Evolutionary conservation across 352 stramenopile genomes (phyloP).

Genomic region (Phytophthora hybrid): DNA sequence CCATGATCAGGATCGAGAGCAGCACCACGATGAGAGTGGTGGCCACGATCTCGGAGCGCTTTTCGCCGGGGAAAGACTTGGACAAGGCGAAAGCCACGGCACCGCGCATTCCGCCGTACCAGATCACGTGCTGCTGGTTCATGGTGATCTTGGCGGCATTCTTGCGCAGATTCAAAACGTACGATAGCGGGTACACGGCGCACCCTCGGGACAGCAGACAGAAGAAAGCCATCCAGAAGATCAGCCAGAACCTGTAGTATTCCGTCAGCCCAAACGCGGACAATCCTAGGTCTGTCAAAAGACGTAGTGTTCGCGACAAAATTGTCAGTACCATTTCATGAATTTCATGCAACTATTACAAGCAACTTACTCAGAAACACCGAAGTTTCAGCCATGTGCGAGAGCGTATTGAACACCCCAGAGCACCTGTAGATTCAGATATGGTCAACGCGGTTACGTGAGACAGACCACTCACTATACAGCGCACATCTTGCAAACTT

Average conservation of each 20-base stretch:
- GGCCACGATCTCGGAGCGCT: conserved; percentile 86
- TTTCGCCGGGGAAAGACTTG: conserved; percentile 90
- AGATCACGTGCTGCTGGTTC: conserved; percentile 95
- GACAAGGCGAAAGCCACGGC: conserved; percentile 94
- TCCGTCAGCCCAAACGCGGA: conserved; percentile 88
- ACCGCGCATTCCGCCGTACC: conserved; percentile 94
- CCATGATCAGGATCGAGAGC: conserved; percentile 93
- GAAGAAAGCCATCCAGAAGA: conserved; percentile 88
- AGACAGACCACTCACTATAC: neutral
- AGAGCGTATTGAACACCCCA: conserved; percentile 91
- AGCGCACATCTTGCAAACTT: conserved; percentile 29
- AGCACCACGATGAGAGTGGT: conserved; percentile 94
- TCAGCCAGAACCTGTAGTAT: conserved; percentile 85
- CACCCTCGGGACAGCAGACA: conserved; percentile 85
- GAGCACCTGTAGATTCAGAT: conserved; percentile 60
- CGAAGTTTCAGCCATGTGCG: conserved; percentile 92
- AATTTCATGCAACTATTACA: neutral
- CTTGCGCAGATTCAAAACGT: conserved; percentile 71
- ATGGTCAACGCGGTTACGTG: conserved; percentile 1
- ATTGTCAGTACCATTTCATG: neutral
- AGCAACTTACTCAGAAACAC: conserved; percentile 91
- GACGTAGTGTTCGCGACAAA: neutral
- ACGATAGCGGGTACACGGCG: conserved; percentile 91
- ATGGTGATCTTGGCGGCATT: conserved; percentile 70
- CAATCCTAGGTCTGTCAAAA: conserved; percentile 85